A percentile compares a stretch with the other conserved stretches of the same genome.
Evolutionary conservation across 768 basidiomycete species (phyloP).

Genomic region (Leucocoprinus leucothites): DNA sequence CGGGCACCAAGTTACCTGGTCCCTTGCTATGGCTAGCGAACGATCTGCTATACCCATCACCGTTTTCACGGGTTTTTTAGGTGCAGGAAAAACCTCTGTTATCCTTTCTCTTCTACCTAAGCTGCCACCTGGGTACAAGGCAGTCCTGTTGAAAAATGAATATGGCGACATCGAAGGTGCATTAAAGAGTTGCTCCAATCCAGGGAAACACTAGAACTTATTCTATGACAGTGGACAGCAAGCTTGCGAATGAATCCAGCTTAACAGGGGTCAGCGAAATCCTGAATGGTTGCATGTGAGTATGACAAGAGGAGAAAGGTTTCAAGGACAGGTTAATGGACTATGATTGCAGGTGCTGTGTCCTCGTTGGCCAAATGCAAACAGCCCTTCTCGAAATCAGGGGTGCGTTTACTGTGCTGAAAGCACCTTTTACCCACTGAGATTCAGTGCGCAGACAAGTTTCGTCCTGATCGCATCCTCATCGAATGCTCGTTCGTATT

Average conservation of each 20-base stretch:
- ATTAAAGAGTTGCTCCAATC: conserved; percentile 4
- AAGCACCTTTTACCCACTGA: background rate
- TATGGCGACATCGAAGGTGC: conserved; percentile 91
- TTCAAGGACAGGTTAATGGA: background rate
- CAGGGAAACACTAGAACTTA: background rate
- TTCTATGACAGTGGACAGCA: conserved; percentile 69
- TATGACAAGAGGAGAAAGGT: conserved; percentile 9
- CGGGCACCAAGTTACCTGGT: background rate
- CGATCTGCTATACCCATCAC: conserved; percentile 71
- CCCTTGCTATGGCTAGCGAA: background rate
- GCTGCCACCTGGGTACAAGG: conserved; percentile 82
- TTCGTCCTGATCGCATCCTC: conserved; percentile 84
- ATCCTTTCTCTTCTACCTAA: conserved; percentile 83
- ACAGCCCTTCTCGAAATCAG: conserved; percentile 85
- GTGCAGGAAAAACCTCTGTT: conserved; percentile 75
- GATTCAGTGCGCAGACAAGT: conserved; percentile 56
- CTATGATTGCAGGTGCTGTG: conserved; percentile 66
- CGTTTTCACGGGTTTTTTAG: conserved; percentile 93
- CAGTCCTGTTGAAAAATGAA: conserved; percentile 93
- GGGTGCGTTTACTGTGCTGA: conserved; percentile 39
- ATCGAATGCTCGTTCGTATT: conserved; percentile 91
- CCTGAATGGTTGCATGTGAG: conserved; percentile 93
- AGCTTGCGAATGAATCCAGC: conserved; percentile 81
- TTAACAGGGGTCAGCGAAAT: conserved; percentile 90
- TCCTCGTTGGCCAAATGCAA: conserved; percentile 94